Evolutionary conservation across 176 grass and related monocot genomes (phyloP), one percentile per base, ranked within the genome.

Genomic region (Oryza punctata): DNA sequence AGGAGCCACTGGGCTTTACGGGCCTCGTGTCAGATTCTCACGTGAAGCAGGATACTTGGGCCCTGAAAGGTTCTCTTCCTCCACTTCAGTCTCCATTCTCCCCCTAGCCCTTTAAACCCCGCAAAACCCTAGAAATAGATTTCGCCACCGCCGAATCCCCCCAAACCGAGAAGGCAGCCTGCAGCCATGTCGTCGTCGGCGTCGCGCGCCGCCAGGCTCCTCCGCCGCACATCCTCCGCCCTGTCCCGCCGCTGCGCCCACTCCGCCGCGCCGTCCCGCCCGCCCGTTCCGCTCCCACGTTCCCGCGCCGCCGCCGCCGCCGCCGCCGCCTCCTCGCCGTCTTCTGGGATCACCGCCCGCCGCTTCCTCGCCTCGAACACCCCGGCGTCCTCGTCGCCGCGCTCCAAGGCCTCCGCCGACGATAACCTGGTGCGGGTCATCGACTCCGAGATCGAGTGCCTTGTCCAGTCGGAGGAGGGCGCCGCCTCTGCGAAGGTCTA

Each of bases 381-480:
- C 3, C 37, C 75, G 46, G 57, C 67, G 5, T 60, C 78, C 2
- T 43, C 54, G 19, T 38, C 37, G 37, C 1, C 37, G 37, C 69
- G 87, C 63, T 84, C 87, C 82, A 88, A 87, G 85, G 64, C 63
- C 32, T 85, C 85, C 11, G 87, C 87, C 3, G 87, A 94, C 15
- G 90, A 92, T 66, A 91, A 85, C 71, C 85, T 92, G 54, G 83
- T 37, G 85, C 74, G 82, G 59, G 85, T 94, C 65, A 79, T 94
- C 75, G 90, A 94, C 29, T 92, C 87, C 75, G 93, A 94, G 90
- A 92, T 92, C 70, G 70, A 88, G 21, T 92, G 90, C 70, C 78
- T 72, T 35, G 35, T 83, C 28, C 38, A 90, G 43, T 68, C 90
- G 14, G 82, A 92, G 35, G 47, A 82, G 11, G 75, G 30, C 77